These are phyloP conservation scores for Filosporella fistucella DNA, from an alignment of 495 filamentous ascomycete species.

Conservation along the genomic window DNA sequence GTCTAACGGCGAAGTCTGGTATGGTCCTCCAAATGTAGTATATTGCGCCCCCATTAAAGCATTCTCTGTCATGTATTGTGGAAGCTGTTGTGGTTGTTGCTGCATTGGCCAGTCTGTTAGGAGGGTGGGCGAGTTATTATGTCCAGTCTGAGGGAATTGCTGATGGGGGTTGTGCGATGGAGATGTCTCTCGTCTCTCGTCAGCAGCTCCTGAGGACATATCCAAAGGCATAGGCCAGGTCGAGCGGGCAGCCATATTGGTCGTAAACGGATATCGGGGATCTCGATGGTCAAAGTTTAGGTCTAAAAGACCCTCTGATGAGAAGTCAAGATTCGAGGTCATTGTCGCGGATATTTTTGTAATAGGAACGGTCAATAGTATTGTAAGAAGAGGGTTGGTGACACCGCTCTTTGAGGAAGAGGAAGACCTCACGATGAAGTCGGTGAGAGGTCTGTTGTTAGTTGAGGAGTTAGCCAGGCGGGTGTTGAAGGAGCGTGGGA, in stretches of 20 bases:
- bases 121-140: slow-evolving; percentile 35
- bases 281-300: slow-evolving; percentile 51
- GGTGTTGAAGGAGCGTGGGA: slow-evolving; percentile 7
- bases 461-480: slow-evolving; percentile 5
- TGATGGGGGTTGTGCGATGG: slow-evolving; percentile 17
- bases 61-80: slow-evolving; percentile 47
- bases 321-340: slow-evolving; percentile 49
- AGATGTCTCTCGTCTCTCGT: slow-evolving; percentile 21
- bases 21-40: slow-evolving; percentile 40
- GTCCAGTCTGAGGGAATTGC: slow-evolving; percentile 19
- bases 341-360: slow-evolving; percentile 29
- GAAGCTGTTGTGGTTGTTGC: slow-evolving; percentile 41
- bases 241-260: slow-evolving; percentile 26
- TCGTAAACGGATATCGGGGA: slow-evolving; percentile 42
- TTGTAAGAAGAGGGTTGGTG: slow-evolving; percentile 24
- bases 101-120: slow-evolving; percentile 49
- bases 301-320: slow-evolving; percentile 46
- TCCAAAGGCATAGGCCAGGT: slow-evolving; percentile 26
- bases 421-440: slow-evolving; percentile 23
- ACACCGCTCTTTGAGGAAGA: slow-evolving; percentile 26
- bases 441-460: slow-evolving; percentile 19
- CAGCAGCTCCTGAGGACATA: slow-evolving; percentile 22
- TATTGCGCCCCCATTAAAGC: slow-evolving; percentile 39
- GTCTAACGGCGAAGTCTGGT: slow-evolving; percentile 55
- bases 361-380: slow-evolving; percentile 23